Evolutionary conservation across 805 yeast species (phyloP), one percentile per base, ranked within the genome.

Genomic region (Clavispora carvajalis): DNA sequence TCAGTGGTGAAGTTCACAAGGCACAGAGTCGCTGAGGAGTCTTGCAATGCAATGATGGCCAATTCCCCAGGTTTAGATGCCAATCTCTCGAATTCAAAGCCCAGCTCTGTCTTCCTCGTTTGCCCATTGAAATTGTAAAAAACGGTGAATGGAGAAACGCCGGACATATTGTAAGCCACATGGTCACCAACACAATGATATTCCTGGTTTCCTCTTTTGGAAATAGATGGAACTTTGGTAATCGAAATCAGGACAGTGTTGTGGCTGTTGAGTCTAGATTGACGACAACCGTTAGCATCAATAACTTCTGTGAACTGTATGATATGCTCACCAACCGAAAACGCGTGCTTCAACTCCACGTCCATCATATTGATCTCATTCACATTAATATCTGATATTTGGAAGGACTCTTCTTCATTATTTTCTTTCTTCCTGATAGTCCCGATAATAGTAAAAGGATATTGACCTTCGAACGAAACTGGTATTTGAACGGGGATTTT

Each of bases 141-240:
- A 4, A 95, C 74, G 1, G 74, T 74, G 57, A 88, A 88, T 16
- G 96, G 96, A 0, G 95, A 77, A 4, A 76, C 67, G 2, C 98
- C 98, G 12, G 76, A 76, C 46, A 91, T 61, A 46, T 82, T 76
- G 56, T 86, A 86, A 1, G 83, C 72, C 19, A 93, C 77, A 45
- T 85, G 83, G 46, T 91, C 98, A 9, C 99, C 99, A 21, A 91
- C 95, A 73, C 99, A 93, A 54, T 80, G 83, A 52, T 83, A 76
- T 2, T 37, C 36, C 15, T 43, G 41, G 15, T 12, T n/a, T 7
- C 13, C 12, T 5, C 36, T 44, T 35, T 72, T 60, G 42, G 62
- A 63, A 7, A 90, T 80, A 46, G 77, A 74, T 7, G 97, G 96
- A 8, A 81, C 80, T 49, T 85, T 90, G 2, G 91, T 80, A 7